Evolutionary conservation across 2,329 filamentous ascomycete species (phyloP).

Genomic region (Neopestalotiopsis clavispora): DNA sequence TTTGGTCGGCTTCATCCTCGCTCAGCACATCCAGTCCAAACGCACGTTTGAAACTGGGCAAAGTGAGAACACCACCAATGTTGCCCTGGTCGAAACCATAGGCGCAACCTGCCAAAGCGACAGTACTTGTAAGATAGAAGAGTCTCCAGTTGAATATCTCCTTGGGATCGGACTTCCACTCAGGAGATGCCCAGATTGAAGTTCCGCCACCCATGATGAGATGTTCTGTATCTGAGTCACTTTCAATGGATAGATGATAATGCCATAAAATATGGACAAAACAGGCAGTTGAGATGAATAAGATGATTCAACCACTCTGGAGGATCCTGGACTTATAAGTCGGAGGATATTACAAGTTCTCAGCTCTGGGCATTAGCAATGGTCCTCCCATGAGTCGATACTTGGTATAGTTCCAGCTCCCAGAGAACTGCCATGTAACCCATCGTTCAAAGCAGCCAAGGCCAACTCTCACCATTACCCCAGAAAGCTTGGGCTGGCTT

Average conservation of each 20-base stretch:
- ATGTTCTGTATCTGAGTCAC: neutral
- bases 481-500: conserved; percentile 16
- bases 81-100: conserved; percentile 46
- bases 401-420: neutral
- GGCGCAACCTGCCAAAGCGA: conserved; percentile 42
- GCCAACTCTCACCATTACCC: neutral
- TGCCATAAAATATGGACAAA: neutral
- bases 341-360: neutral
- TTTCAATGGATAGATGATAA: neutral
- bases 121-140: conserved; percentile 36
- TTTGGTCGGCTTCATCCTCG: conserved; percentile 33
- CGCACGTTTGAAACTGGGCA: conserved; percentile 39
- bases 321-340: neutral
- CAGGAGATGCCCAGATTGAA: conserved; percentile 41
- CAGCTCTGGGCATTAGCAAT: neutral
- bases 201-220: conserved; percentile 41
- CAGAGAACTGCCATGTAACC: neutral
- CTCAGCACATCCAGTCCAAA: conserved; percentile 39
- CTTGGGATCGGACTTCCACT: conserved; percentile 40
- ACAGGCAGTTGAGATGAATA: neutral
- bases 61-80: conserved; percentile 42
- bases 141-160: conserved; percentile 43
- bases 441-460: neutral
- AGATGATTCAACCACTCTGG: neutral
- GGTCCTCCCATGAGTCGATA: neutral